These are phyloP conservation scores for Penicillium sp. DNA, from an alignment of 2,329 filamentous ascomycete species.

Conservation along the genomic window DNA sequence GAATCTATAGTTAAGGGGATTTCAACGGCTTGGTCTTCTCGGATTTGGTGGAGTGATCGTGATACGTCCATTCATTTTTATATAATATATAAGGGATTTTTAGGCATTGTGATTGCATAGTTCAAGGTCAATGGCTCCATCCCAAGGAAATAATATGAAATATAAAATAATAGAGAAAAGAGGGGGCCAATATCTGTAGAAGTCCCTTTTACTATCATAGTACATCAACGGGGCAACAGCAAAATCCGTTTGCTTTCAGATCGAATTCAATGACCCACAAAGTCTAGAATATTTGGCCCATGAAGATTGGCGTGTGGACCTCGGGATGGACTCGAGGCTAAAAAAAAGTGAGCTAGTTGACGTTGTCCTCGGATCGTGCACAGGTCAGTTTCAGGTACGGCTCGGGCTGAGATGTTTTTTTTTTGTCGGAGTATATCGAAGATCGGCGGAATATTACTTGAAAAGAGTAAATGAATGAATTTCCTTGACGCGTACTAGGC, in stretches of 20 bases:
- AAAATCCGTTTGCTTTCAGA: constrained; percentile 6
- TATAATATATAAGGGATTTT: neutral
- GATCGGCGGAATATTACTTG: constrained; percentile 11
- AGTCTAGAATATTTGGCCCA: constrained; percentile 8
- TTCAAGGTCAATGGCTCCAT: neutral
- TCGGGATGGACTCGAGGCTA: constrained; percentile 10
- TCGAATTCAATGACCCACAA: constrained; percentile 7
- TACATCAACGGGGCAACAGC: neutral
- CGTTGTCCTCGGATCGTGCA: constrained; percentile 20
- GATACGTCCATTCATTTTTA: constrained; percentile 20
- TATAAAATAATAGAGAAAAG: neutral
- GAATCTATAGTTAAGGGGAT: constrained; percentile 1
- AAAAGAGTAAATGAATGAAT: neutral
- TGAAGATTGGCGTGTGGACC: constrained; percentile 11
- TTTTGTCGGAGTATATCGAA: constrained; percentile 24
- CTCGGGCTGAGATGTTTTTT: constrained; percentile 14
- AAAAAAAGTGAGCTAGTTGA: constrained; percentile 7
- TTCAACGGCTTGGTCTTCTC: constrained; percentile 10
- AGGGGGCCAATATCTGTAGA: neutral
- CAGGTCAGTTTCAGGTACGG: constrained; percentile 24
- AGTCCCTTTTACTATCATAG: neutral
- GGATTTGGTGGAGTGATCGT: constrained; percentile 18
- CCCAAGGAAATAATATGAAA: no score
- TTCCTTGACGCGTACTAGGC: neutral
- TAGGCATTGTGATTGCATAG: neutral